Evolutionary conservation across 306 rosid genomes (phyloP).

Genomic region (Acmispon strigosus): DNA sequence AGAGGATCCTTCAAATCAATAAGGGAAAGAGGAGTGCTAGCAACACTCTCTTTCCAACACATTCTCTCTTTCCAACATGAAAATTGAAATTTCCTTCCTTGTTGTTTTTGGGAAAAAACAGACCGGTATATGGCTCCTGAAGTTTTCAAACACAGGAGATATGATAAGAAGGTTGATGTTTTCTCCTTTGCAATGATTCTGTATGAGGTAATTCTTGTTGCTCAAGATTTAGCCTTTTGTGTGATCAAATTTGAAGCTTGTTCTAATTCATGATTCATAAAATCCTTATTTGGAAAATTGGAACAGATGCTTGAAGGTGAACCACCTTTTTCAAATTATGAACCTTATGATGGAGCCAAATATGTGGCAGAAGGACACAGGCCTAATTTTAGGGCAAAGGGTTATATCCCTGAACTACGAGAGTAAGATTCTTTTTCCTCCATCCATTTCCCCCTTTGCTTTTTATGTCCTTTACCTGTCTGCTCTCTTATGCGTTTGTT

Average conservation of each 20-base stretch:
- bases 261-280: conserved; percentile 10
- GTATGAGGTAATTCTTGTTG: conserved; percentile 64
- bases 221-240: not conserved
- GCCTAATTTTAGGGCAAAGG: conserved; percentile 60
- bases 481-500: not conserved
- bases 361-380: conserved; percentile 82
- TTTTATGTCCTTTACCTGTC: not conserved
- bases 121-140: conserved; percentile 99
- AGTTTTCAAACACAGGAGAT: conserved; percentile 81
- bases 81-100: too few relatives aligned
- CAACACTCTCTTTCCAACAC: too few relatives aligned
- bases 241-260: not conserved
- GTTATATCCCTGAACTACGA: conserved; percentile 50
- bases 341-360: conserved; percentile 90
- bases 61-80: too few relatives aligned
- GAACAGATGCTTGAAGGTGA: conserved; percentile 92
- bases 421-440: conserved; percentile 44
- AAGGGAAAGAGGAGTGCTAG: not conserved
- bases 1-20: not conserved
- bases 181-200: conserved; percentile 93
- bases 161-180: conserved; percentile 92
- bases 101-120: conserved; percentile 23
- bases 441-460: not conserved
- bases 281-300: conserved; percentile 34
- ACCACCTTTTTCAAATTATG: conserved; percentile 68